Conservation (phyloP, 2,329 filamentous ascomycete species). For the Magnaporthiopsis incrustans region DNA sequence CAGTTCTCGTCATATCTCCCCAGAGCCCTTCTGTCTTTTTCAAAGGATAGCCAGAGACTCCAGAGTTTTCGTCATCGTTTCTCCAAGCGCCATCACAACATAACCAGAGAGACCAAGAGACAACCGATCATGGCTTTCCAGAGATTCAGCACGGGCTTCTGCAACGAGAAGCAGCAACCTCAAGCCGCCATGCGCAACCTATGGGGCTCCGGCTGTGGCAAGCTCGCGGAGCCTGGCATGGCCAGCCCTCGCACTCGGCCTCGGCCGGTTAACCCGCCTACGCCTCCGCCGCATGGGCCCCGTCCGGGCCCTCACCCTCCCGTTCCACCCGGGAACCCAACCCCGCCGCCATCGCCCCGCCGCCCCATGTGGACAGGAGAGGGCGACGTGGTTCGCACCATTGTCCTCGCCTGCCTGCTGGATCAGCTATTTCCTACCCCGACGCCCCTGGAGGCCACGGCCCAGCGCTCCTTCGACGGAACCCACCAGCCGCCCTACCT, state of each 20-base stretch:
- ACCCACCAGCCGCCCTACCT: neutral
- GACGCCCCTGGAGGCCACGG: neutral
- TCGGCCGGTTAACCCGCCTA: slow-evolving; percentile 2
- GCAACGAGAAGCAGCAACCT: too few species aligned
- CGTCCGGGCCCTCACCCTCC: slow-evolving; percentile 2
- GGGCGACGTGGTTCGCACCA: neutral
- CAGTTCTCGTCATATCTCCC: neutral
- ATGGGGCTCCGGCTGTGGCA: too few species aligned
- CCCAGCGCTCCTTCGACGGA: neutral
- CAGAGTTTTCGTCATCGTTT: neutral
- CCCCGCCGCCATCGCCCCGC: slow-evolving; percentile 4
- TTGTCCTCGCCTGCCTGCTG: neutral
- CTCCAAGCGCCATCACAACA: neutral
- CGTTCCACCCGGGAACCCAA: slow-evolving; percentile 5
- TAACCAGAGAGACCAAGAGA: neutral
- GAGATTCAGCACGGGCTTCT: neutral
- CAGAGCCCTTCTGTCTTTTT: neutral
- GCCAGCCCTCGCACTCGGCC: neutral
- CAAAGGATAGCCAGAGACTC: neutral
- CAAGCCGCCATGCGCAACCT: too few species aligned
- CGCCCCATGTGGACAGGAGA: neutral
- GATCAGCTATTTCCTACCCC: neutral
- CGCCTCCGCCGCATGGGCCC: neutral
- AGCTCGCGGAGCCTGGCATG: neutral
- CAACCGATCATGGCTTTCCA: neutral